phyloP scores from a whole-genome alignment of 257 asterid species.

The Marsdenia floribunda region DNA sequence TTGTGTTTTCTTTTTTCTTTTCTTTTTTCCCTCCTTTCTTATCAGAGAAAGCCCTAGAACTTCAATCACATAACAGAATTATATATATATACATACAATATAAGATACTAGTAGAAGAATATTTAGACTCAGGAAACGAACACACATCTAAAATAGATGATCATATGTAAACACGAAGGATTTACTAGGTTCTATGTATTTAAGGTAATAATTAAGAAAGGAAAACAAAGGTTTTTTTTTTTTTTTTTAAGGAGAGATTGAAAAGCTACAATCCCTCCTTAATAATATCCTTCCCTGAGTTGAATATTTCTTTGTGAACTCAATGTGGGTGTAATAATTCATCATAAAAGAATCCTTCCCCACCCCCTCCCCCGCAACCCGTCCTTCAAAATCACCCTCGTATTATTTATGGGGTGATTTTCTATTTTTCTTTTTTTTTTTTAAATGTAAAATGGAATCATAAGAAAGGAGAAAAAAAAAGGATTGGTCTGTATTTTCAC shows the following conservation, averaged over 20 bases:
- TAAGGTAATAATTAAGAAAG: no score
- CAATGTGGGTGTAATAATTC: not conserved
- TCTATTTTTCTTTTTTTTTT: no score
- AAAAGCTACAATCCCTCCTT: slow-evolving; percentile 9
- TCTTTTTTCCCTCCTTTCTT: not conserved
- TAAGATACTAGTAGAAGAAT: not conserved
- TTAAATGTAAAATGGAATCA: no score
- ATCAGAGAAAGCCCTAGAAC: not conserved
- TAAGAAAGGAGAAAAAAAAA: no score
- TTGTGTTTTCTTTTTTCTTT: no score
- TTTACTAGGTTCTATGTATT: slow-evolving; percentile 7
- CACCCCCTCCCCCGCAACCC: no score
- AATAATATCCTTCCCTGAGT: not conserved
- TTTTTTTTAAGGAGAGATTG: slow-evolving; percentile 10
- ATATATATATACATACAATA: not conserved
- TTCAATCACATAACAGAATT: not conserved
- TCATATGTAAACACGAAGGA: not conserved
- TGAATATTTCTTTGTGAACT: not conserved
- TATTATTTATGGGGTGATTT: no score
- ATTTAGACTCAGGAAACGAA: slow-evolving; percentile 1
- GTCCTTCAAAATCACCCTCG: no score
- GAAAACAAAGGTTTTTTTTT: not conserved
- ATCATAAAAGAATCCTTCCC: not conserved
- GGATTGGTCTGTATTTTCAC: not conserved
- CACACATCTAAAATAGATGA: not conserved